These are phyloP conservation scores for Citrus unshiu DNA, from an alignment of 345 rosid genomes.

Conservation along the genomic window DNA sequence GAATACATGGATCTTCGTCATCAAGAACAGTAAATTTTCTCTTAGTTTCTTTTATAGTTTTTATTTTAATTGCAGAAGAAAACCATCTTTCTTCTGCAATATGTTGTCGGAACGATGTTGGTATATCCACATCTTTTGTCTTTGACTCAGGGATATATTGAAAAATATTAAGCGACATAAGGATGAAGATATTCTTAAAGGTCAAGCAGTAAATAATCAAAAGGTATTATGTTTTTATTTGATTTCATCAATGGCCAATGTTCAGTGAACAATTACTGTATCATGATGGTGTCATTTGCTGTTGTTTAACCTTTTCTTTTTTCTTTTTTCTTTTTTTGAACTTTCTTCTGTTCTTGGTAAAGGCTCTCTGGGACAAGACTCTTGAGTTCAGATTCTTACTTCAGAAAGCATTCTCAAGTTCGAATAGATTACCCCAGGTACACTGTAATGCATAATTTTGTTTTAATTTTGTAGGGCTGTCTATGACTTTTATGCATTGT, in stretches of 20 bases:
- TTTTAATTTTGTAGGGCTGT: not conserved
- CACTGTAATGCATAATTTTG: conserved; percentile 2
- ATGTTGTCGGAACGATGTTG: not conserved
- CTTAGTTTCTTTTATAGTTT: not conserved
- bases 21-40: conserved; percentile 61
- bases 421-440: conserved; percentile 86
- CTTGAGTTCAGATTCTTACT: conserved; percentile 83
- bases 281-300: not conserved
- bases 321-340: not conserved
- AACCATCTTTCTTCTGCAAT: not conserved
- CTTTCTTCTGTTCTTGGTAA: conserved; percentile 12
- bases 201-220: conserved; percentile 90
- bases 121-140: not conserved
- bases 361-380: conserved; percentile 85
- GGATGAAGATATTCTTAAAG: conserved; percentile 83
- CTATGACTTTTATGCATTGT: not conserved
- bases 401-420: conserved; percentile 71
- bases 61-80: not conserved
- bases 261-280: not conserved
- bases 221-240: conserved; percentile 38
- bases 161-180: conserved; percentile 71
- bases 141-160: conserved; percentile 47
- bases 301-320: not conserved
- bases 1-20: conserved; percentile 62
- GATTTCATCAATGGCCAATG: not conserved